Evolutionary conservation across 306 rosid genomes (phyloP), one percentile per base, ranked within the genome.

Genomic region (Pterocarpus santalinus): DNA sequence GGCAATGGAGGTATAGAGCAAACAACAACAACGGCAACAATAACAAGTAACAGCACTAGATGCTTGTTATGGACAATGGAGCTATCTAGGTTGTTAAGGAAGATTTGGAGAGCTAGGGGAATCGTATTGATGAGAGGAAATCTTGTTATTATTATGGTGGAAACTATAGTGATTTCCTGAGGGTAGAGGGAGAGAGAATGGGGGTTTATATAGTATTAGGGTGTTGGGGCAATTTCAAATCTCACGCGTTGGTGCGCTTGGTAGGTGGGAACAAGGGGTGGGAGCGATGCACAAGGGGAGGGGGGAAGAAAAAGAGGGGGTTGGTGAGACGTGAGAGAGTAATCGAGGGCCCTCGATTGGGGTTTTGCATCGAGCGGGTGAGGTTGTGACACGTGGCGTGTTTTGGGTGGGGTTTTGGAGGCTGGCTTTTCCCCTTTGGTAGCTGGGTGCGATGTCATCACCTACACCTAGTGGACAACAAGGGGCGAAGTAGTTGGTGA

Each of bases 221-320:
- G 28, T 12, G 65, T 4, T 17, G 33, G 86, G 64, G 52, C 65
- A 75, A 73, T 3, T 12, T 28, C 1, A 1, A 69, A 33, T 70
- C 72, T 76, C 8, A 56, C 63, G 28, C 69, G 79, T 81, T 52
- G 79, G 76, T 2, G 60, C 73, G 0, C 1, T 85, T 51, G 92
- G 94, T 92, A 79, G 94, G 97, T 92, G 78, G 61, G 90, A 80
- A 71, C 76, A 86, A 82, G 86, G 83, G 75, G 80, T 77, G 87
- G 90, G n/a, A 81, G 79, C 34, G 80, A 80, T 83, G 82, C 85
- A 78, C 82, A 74, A 75, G 75, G 53, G 53, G 57, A 71, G 75
- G 12, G 51, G 5, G 5, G 1, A 3, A 8, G 16, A 49, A 28
- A 2, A 1, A 4, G 57, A 76, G 81, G 66, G 88, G 87, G 91